These are phyloP conservation scores for Coemansia sp. DNA, from an alignment of 192 early-diverging fungal species.

Conservation along the genomic window DNA sequence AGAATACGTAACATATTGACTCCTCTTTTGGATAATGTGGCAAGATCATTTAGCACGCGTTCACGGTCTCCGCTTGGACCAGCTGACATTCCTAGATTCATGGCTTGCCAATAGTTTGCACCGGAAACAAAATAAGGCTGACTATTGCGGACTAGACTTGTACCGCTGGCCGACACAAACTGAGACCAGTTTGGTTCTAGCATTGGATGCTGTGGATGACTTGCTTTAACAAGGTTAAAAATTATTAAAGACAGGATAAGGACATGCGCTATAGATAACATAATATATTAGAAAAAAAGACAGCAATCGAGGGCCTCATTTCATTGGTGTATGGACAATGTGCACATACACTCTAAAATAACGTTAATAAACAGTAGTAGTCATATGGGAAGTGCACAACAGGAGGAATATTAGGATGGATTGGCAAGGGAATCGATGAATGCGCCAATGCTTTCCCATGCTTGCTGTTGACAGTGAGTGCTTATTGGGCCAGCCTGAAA, in stretches of 20 bases:
- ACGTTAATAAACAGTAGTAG: no score
- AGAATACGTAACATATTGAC: slow-evolving; percentile 67
- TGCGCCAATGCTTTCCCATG: slow-evolving; percentile 13
- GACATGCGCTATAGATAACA: no score
- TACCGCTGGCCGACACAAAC: slow-evolving; percentile 52
- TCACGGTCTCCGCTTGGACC: slow-evolving; percentile 53
- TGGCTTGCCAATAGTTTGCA: slow-evolving; percentile 76
- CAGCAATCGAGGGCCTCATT: no score
- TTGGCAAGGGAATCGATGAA: slow-evolving; percentile 15
- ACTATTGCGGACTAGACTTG: slow-evolving; percentile 33
- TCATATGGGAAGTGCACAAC: no score
- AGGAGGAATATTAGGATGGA: no score
- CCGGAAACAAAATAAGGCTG: slow-evolving; percentile 45
- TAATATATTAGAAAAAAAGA: no score
- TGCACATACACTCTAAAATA: background rate
- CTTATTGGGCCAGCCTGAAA: slow-evolving; percentile 21
- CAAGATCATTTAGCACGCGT: slow-evolving; percentile 58
- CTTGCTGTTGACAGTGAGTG: background rate
- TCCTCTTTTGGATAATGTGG: slow-evolving; percentile 39
- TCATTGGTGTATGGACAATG: background rate
- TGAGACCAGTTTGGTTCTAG: background rate
- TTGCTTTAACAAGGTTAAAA: background rate
- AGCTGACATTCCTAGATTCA: slow-evolving; percentile 60
- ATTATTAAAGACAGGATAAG: no score
- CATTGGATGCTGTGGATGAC: background rate